Evolutionary conservation across 306 rosid species (phyloP), one percentile per base, ranked within the genome.

Genomic region (Notholithocarpus densiflorus): DNA sequence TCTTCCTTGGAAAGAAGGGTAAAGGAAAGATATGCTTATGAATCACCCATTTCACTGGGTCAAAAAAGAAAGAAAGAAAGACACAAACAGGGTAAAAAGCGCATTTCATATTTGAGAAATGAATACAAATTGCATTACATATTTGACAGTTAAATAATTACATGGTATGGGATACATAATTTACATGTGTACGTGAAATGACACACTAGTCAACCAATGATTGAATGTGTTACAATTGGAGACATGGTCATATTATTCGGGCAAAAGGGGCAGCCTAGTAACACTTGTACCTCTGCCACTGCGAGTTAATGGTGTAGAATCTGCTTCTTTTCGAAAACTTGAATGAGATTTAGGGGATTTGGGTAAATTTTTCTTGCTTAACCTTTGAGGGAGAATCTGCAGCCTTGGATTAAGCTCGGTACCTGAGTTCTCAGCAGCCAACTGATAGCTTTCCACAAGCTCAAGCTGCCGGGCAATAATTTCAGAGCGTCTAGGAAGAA

Each of bases 381-480:
- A 71, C 83, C 90, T 93, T 75, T 79, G 52, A 53, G 99, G 99
- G 72, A 96, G 96, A 89, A 96, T 96, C 87, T 96, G 99, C 94
- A 96, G 80, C 89, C 99, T 90, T 12, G 97, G 93, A 82, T 92
- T 92, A 81, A 82, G 90, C 79, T 92, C 97, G 0, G 96, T 88
- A 37, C 98, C 98, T 26, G 98, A 96, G 68, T 93, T 93, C 88
- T 96, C 97, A 54, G 92, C 98, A 18, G 97, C 92, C 78, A 96
- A 82, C 77, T 93, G 98, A 78, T 96, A 96, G 66, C 97, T 90
- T 89, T 88, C 83, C 73, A 96, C 99, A 1, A 96, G 93, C 83
- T 96, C 93, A 71, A 96, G 96, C 91, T 96, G 99, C 71, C 90
- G 79, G 15, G 92, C 99, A 9, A 96, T 90, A 59, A 96, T 96